phyloP scores from a whole-genome alignment of 2,329 filamentous ascomycete genomes.

The Diaporthe amygdali region DNA sequence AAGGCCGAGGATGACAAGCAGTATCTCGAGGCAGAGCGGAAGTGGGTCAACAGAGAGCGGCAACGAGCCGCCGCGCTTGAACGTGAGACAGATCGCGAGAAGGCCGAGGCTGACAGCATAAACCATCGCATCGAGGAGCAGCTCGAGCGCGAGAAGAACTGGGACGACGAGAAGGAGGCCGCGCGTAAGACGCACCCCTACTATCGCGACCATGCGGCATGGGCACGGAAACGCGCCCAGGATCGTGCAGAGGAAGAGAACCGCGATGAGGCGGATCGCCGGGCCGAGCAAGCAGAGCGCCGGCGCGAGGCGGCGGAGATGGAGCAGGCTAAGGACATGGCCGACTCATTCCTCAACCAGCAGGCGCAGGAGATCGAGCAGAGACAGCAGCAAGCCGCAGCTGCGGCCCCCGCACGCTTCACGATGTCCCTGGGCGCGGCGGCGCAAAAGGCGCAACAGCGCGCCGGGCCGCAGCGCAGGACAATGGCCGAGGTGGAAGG shows the following conservation, averaged over 20 bases:
- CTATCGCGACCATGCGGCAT: slow-evolving; percentile 84
- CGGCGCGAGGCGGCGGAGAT: slow-evolving; percentile 72
- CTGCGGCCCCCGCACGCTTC: slow-evolving; percentile 75
- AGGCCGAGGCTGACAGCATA: slow-evolving; percentile 71
- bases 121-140: slow-evolving; percentile 73
- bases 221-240: slow-evolving; percentile 79
- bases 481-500: slow-evolving; percentile 95
- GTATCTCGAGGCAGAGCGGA: slow-evolving; percentile 84
- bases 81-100: slow-evolving; percentile 81
- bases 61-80: slow-evolving; percentile 84
- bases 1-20: slow-evolving; percentile 78
- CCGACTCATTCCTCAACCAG: slow-evolving; percentile 87
- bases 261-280: slow-evolving; percentile 82
- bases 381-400: slow-evolving; percentile 42
- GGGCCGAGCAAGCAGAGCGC: slow-evolving; percentile 76
- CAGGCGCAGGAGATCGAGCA: slow-evolving; percentile 78
- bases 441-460: slow-evolving; percentile 72
- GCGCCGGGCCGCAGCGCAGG: slow-evolving; percentile 65
- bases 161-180: slow-evolving; percentile 88
- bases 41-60: slow-evolving; percentile 89
- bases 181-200: slow-evolving; percentile 77
- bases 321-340: slow-evolving; percentile 82
- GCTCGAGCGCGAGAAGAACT: slow-evolving; percentile 69
- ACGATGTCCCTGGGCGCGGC: slow-evolving; percentile 92
- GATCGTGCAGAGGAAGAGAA: slow-evolving; percentile 77